Percentiles rank a stretch among this genome's conserved stretches.
Conservation (phyloP, 768 basidiomycete species). For the Ramaria rubella region DNA sequence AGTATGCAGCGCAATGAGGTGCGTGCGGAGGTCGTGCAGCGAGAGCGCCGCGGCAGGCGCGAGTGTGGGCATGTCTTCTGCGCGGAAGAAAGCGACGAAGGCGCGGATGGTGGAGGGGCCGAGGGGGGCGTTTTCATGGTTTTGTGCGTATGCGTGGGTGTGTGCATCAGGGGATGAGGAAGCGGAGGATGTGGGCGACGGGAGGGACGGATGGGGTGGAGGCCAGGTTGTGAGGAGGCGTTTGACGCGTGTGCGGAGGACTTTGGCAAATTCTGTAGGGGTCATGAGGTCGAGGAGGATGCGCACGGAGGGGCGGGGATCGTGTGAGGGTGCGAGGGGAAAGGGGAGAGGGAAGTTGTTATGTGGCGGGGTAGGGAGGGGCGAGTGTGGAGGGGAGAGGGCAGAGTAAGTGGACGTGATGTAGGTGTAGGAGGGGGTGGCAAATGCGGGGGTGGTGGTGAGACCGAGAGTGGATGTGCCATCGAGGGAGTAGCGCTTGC, state of each 20-base stretch:
- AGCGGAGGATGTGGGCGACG: slow-evolving; percentile 7
- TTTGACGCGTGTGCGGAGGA: slow-evolving; percentile 4
- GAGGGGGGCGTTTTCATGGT: background rate
- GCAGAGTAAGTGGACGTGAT: background rate
- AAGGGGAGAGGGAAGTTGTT: no score
- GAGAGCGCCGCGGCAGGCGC: background rate
- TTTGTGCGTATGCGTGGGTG: no score
- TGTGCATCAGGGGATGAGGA: background rate
- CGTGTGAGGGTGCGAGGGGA: background rate
- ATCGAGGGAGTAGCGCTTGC: background rate
- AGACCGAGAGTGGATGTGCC: background rate
- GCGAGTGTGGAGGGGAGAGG: background rate
- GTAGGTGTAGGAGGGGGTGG: background rate
- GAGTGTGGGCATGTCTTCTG: background rate
- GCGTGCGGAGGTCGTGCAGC: background rate
- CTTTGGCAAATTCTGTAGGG: slow-evolving; percentile 1
- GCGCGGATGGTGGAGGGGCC: background rate
- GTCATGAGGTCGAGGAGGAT: slow-evolving; percentile 7
- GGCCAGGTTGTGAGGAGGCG: slow-evolving; percentile 4
- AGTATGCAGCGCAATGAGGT: slow-evolving; percentile 4
- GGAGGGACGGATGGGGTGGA: background rate
- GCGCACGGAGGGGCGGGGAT: background rate
- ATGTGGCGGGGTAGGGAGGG: background rate
- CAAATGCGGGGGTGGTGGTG: background rate
- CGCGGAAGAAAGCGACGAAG: slow-evolving; percentile 3